A percentile compares a stretch with the other conserved stretches of the same genome.
These are phyloP conservation scores for Butyriboletus loyo DNA, from an alignment of 768 basidiomycete genomes.

Conservation along the genomic window DNA sequence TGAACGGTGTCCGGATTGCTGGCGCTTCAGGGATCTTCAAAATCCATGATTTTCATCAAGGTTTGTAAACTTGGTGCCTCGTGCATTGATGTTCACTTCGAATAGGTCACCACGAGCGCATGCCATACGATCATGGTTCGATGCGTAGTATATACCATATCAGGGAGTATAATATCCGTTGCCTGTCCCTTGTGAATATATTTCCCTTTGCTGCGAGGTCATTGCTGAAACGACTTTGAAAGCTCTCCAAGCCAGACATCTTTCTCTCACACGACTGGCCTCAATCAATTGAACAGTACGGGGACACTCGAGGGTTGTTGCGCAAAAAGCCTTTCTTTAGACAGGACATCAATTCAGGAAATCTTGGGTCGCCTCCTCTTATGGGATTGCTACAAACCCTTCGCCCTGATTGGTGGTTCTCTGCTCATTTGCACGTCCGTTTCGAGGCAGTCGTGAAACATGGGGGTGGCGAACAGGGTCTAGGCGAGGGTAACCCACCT, in stretches of 20 bases:
- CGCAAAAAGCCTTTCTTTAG: constrained; percentile 76
- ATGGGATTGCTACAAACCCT: constrained; percentile 71
- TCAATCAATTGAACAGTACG: constrained; percentile 74
- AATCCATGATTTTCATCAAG: constrained; percentile 64
- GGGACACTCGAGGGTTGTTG: constrained; percentile 63
- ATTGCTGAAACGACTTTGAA: neutral
- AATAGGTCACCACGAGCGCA: constrained; percentile 72
- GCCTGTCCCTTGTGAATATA: constrained; percentile 64
- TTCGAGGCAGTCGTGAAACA: constrained; percentile 72
- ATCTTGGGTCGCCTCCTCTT: constrained; percentile 83
- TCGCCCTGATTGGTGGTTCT: constrained; percentile 86
- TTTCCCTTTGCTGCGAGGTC: neutral
- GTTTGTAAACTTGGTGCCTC: constrained; percentile 32
- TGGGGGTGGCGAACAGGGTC: constrained; percentile 7
- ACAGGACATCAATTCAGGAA: constrained; percentile 61
- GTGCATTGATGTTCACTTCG: constrained; percentile 1
- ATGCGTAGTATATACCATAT: constrained; percentile 89
- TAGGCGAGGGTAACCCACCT: neutral
- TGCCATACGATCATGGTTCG: constrained; percentile 73
- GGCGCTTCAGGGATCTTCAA: constrained; percentile 95
- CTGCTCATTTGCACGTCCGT: constrained; percentile 86
- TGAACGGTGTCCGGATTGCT: constrained; percentile 85
- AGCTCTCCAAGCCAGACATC: constrained; percentile 64
- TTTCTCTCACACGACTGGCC: constrained; percentile 99
- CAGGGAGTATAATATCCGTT: constrained; percentile 78